Conservation (phyloP, 306 rosid species). For the Mimosa bimucronata region DNA sequence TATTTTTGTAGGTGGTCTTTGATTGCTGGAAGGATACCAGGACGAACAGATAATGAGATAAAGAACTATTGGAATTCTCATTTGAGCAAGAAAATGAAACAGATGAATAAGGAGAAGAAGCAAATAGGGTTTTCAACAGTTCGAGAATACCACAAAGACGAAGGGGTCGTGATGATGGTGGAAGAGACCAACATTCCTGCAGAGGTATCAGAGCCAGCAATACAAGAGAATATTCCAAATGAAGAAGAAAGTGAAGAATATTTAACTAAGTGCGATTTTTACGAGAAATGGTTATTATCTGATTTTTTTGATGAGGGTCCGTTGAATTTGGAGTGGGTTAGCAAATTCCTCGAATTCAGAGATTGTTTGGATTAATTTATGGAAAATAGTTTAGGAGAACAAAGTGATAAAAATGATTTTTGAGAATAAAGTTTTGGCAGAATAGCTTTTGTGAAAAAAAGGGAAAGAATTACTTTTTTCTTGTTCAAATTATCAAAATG, state of each 20-base stretch:
- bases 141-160: not conserved
- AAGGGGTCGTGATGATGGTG: not conserved
- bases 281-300: constrained; percentile 17
- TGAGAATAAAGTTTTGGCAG: too few species aligned
- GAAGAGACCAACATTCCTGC: not conserved
- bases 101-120: constrained; percentile 38
- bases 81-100: constrained; percentile 30
- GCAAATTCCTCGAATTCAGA: constrained; percentile 45
- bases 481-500: too few species aligned
- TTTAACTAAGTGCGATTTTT: too few species aligned
- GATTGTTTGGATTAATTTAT: too few species aligned
- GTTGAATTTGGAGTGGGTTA: constrained; percentile 61
- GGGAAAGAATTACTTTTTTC: too few species aligned
- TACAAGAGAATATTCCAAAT: constrained; percentile 32
- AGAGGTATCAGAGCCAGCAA: not conserved
- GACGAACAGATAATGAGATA: constrained; percentile 35
- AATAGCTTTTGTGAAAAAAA: too few species aligned
- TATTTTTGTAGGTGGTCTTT: constrained; percentile 60
- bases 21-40: constrained; percentile 68
- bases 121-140: constrained; percentile 3
- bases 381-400: too few species aligned
- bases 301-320: constrained; percentile 59
- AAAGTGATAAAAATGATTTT: too few species aligned
- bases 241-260: constrained; percentile 18
- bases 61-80: constrained; percentile 6